Evolutionary conservation across 176 grass and related monocot species (phyloP), one percentile per base, ranked within the genome.

Genomic region (Urochloa ruziziensis): DNA sequence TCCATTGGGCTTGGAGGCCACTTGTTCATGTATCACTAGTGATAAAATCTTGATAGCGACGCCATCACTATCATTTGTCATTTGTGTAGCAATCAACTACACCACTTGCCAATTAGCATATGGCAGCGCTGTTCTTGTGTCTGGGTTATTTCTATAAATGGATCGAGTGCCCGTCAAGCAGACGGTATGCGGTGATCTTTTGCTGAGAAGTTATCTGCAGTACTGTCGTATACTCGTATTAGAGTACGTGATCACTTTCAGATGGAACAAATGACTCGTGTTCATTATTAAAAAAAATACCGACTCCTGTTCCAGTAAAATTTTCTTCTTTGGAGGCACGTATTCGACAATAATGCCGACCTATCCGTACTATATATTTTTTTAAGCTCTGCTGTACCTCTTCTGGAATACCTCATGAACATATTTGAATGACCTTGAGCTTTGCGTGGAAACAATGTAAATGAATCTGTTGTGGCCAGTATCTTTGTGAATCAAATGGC

Each of bases 1-100:
- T 30, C 62, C 73, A 68, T 58, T 16, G 73, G 68, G 35, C 49
- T 68, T 46, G 62, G 62, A 84, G 49, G 35, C 27, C 36, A 84
- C 59, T 75, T 65, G 60, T 42, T 73, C 18, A n/a, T 24, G 27
- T 15, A 43, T 82, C 54, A 62, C 1, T 74, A 27, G 40, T 63
- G 32, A 51, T 53, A n/a, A n/a, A n/a, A n/a, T n/a, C n/a, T n/a
- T n/a, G n/a, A n/a, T n/a, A n/a, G n/a, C n/a, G 40, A 81, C 34
- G 46, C 29, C 4, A 19, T 53, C 30, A 18, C 46, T 52, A 11
- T n/a, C n/a, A n/a, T n/a, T n/a, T n/a, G n/a, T 67, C 63, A 34
- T 52, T 21, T 73, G 24, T 9, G 32, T 52, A 28, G 11, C 46
- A 19, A 30, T 73, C 65, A 56, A 43, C 28, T 6, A 34, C 76